Conservation (phyloP, 352 stramenopile genomes). For the Pythium plurisporium region DNA sequence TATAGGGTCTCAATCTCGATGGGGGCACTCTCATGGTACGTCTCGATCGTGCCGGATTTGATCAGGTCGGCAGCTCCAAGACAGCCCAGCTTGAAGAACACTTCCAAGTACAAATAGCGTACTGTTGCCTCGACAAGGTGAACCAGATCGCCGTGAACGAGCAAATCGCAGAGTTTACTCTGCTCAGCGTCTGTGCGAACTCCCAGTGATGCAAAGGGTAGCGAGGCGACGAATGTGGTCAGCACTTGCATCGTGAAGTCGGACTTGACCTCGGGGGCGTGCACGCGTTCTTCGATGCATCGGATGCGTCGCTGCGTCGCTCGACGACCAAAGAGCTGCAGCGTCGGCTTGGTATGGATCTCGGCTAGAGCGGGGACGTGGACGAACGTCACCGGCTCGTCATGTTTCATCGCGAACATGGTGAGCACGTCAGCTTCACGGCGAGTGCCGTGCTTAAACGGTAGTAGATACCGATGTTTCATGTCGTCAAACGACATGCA, state of each 20-base stretch:
- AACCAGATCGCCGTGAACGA: slow-evolving; percentile 25
- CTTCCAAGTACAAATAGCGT: slow-evolving; percentile 39
- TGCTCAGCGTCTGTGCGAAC: slow-evolving; percentile 29
- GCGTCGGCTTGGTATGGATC: slow-evolving; percentile 7
- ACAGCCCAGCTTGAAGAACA: slow-evolving; percentile 36
- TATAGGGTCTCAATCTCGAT: slow-evolving; percentile 39
- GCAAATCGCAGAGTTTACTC: slow-evolving; percentile 24
- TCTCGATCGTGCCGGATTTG: slow-evolving; percentile 13
- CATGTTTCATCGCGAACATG: slow-evolving; percentile 37
- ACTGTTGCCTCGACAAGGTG: slow-evolving; percentile 34
- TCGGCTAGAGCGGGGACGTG: slow-evolving; percentile 25
- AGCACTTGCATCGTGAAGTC: slow-evolving; percentile 44
- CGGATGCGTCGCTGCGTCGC: slow-evolving; percentile 37
- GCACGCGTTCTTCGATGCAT: slow-evolving; percentile 39
- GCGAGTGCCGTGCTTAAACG: slow-evolving; percentile 46
- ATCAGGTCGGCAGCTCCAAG: slow-evolving; percentile 17
- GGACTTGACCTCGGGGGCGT: slow-evolving; percentile 24
- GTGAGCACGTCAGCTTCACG: slow-evolving; percentile 43
- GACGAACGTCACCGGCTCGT: slow-evolving; percentile 22
- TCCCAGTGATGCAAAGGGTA: slow-evolving; percentile 44
- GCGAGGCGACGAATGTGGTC: slow-evolving; percentile 33
- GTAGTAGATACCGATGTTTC: slow-evolving; percentile 61
- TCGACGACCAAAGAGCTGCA: slow-evolving; percentile 31
- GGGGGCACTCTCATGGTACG: slow-evolving; percentile 17
- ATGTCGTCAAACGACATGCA: slow-evolving; percentile 70